Conservation (phyloP, 768 basidiomycete genomes). For the Mycena amicta region DNA sequence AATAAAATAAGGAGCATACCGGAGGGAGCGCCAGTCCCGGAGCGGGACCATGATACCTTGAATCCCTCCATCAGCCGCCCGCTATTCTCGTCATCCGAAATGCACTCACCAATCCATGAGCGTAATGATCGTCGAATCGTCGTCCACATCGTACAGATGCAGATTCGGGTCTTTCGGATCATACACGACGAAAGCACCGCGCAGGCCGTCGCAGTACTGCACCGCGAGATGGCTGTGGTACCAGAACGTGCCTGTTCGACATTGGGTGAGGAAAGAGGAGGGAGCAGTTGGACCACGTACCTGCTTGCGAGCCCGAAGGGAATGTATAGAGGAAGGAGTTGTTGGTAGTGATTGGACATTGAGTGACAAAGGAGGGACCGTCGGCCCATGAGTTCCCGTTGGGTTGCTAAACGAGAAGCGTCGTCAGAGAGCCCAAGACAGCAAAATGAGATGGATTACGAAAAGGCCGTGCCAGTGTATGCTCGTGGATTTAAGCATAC, state of each 20-base stretch:
- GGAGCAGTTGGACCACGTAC: background rate
- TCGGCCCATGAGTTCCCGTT: conserved; percentile 32
- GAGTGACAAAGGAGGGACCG: conserved; percentile 19
- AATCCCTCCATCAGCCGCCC: too few species aligned
- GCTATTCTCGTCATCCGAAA: too few species aligned
- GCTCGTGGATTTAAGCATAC: conserved; percentile 38
- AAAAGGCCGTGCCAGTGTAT: conserved; percentile 33
- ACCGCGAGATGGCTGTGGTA: background rate
- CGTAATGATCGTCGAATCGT: background rate
- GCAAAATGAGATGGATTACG: too few species aligned
- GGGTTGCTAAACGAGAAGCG: too few species aligned
- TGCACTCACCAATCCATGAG: background rate
- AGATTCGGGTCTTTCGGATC: background rate
- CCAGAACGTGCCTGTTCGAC: background rate
- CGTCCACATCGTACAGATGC: background rate
- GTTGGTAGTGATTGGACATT: conserved; percentile 34
- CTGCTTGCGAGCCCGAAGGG: background rate
- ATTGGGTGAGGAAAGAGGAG: background rate
- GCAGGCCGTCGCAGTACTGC: too few species aligned
- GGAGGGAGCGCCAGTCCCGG: too few species aligned
- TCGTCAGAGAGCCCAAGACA: too few species aligned
- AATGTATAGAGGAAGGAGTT: conserved; percentile 33
- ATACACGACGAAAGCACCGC: background rate
- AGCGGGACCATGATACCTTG: too few species aligned
- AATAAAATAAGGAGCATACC: too few species aligned